Base-by-base conservation (phyloP, 179 eudicot species). In the Beta macrorhiza region DNA sequence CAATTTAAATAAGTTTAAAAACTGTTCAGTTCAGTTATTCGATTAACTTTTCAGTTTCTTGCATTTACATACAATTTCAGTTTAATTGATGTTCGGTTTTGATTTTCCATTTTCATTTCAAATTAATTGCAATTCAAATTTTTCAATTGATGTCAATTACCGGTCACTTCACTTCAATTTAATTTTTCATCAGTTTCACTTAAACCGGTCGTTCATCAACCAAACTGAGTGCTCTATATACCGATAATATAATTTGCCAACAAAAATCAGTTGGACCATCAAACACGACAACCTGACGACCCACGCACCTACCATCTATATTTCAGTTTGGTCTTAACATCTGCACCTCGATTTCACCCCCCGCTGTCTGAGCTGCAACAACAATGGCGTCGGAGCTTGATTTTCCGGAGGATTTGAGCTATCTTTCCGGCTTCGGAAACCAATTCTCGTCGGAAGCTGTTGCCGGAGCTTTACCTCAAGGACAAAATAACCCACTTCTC, bases 361-460 rank as follows among this genome's bases (percentile, higher is more conserved):
- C 64, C 5, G 20, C 64, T 22, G 29, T 22, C 42, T 37, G 42
- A 37, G 42, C 53, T 9, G 32, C 12, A 67, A 71, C 17, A 71
- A 47, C 74, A 2, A 72, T 51, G 76, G 42, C 44, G 61, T 72
- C 45, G 44, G 61, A 72, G 44, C 17, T 25, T 37, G 75, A 78
- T 3, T 87, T 87, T 29, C 84, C 86, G 77, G 84, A 53, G 67
- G 87, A 90, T 45, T 61, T 94, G 25, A 72, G 83, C 44, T 94
- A 96, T 83, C 84, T 78, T 16, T 83, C 93, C 0, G 99, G 99
- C 20, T 96, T 94, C 78, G 99, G 94, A 5, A 96, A 96, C 90
- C 88, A 83, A 87, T 90, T 96, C 74, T 92, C 96, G 20, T 96
- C 99, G 72, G 98, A 94, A 84, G 97, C 96, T 16, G 69, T 96